A percentile compares a stretch with the other conserved stretches of the same genome.
Evolutionary conservation across 2,329 filamentous ascomycete genomes (phyloP).

Genomic region (Colletotrichum horii): DNA sequence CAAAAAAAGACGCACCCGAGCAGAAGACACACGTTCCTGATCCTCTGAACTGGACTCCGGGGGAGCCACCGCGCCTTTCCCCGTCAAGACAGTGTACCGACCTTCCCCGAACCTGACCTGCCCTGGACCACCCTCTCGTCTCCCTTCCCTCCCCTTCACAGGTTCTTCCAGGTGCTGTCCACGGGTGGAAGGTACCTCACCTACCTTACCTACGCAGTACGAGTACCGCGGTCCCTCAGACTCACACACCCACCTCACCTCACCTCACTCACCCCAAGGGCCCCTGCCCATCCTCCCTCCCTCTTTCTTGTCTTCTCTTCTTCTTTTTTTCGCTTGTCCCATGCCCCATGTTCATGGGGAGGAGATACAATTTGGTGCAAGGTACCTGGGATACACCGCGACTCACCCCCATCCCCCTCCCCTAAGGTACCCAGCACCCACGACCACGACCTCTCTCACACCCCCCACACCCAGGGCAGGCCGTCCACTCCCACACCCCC

Average conservation of each 20-base stretch:
- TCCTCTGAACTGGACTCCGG: neutral
- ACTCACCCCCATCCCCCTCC: slow-evolving; percentile 11
- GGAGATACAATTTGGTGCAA: slow-evolving; percentile 14
- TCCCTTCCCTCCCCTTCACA: too few species aligned
- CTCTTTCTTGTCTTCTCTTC: slow-evolving; percentile 2
- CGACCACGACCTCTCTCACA: neutral
- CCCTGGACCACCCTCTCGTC: neutral
- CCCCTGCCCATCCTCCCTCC: slow-evolving; percentile 16
- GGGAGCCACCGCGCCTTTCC: neutral
- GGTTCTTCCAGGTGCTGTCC: neutral
- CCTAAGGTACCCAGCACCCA: neutral
- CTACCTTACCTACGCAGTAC: neutral
- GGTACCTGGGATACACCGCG: slow-evolving; percentile 4
- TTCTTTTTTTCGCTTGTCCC: neutral
- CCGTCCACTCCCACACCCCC: neutral
- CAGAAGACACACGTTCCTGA: neutral
- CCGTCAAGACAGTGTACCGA: slow-evolving; percentile 9
- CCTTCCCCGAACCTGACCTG: slow-evolving; percentile 12
- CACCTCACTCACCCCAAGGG: neutral
- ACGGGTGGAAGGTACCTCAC: neutral
- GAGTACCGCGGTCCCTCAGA: neutral
- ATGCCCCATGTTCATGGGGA: slow-evolving; percentile 5
- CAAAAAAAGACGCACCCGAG: neutral
- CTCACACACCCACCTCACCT: neutral
- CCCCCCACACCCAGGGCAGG: neutral